These are phyloP conservation scores for Lyophyllum semitale DNA, from an alignment of 768 basidiomycete genomes.

Conservation along the genomic window DNA sequence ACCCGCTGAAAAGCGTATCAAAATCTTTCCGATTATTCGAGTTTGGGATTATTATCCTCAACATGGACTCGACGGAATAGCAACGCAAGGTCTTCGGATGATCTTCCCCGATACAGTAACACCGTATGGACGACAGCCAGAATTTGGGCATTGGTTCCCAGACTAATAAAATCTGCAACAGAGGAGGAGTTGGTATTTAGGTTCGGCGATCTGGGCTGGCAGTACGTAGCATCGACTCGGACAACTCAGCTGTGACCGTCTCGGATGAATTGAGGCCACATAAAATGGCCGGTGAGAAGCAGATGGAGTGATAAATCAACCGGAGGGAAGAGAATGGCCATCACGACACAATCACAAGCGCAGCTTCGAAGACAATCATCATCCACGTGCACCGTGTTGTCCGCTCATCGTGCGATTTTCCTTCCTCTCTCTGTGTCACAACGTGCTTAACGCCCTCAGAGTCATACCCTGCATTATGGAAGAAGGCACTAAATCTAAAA, in stretches of 20 bases:
- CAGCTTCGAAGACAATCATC: constrained; percentile 15
- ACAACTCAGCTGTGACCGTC: background rate
- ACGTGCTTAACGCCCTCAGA: background rate
- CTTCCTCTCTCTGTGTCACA: constrained; percentile 30
- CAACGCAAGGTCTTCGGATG: constrained; percentile 29
- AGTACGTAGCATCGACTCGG: background rate
- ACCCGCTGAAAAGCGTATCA: constrained; percentile 27
- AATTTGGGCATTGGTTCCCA: constrained; percentile 33
- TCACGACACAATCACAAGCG: background rate
- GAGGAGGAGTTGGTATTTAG: background rate
- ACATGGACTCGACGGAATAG: constrained; percentile 33
- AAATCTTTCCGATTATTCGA: constrained; percentile 24
- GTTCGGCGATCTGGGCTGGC: constrained; percentile 6
- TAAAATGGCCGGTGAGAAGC: constrained; percentile 7
- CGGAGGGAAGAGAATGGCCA: background rate
- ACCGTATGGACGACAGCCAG: constrained; percentile 20
- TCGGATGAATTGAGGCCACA: constrained; percentile 4
- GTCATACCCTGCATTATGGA: constrained; percentile 52
- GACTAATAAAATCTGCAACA: constrained; percentile 20
- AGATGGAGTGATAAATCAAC: background rate
- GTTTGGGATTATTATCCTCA: constrained; percentile 33
- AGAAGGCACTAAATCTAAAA: constrained; percentile 82
- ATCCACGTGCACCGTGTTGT: constrained; percentile 27
- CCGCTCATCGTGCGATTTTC: constrained; percentile 43
- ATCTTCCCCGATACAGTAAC: constrained; percentile 38